Evolutionary conservation across 306 rosid species (phyloP).

Genomic region (Echinosophora koreensis): DNA sequence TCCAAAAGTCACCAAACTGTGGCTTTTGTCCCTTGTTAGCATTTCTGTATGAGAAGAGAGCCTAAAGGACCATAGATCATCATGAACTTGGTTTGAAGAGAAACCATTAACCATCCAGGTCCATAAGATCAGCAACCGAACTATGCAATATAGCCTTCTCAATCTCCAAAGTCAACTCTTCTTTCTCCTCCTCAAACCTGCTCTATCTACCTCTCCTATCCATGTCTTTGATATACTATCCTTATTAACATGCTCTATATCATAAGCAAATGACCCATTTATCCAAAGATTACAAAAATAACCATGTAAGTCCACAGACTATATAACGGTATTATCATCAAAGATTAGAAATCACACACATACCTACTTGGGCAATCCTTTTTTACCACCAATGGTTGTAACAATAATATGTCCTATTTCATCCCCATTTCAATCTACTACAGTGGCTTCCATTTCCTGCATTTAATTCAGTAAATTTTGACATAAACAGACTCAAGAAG

Average conservation of each 20-base stretch:
- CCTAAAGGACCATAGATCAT: constrained; percentile 13
- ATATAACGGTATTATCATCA: too few species aligned
- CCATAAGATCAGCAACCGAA: constrained; percentile 62
- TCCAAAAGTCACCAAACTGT: not conserved
- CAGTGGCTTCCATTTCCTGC: too few species aligned
- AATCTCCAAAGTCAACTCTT: constrained; percentile 63
- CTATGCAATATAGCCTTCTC: constrained; percentile 52
- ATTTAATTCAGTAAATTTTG: too few species aligned
- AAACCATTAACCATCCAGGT: constrained; percentile 10
- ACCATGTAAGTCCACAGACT: too few species aligned
- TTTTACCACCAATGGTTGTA: too few species aligned
- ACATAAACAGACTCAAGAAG: too few species aligned
- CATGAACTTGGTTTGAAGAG: not conserved
- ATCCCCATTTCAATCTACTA: too few species aligned
- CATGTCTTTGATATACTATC: constrained; percentile 67
- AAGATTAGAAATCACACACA: too few species aligned
- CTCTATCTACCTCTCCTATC: constrained; percentile 59
- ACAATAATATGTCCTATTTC: too few species aligned
- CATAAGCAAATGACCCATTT: constrained; percentile 48
- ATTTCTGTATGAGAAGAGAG: too few species aligned
- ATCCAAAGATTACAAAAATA: too few species aligned
- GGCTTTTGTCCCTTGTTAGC: constrained; percentile 20
- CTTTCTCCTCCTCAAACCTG: constrained; percentile 58
- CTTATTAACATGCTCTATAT: constrained; percentile 48
- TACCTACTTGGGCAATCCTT: too few species aligned